These are phyloP conservation scores for Penicillium waksmanii DNA, from an alignment of 495 filamentous ascomycete species.

Conservation along the genomic window DNA sequence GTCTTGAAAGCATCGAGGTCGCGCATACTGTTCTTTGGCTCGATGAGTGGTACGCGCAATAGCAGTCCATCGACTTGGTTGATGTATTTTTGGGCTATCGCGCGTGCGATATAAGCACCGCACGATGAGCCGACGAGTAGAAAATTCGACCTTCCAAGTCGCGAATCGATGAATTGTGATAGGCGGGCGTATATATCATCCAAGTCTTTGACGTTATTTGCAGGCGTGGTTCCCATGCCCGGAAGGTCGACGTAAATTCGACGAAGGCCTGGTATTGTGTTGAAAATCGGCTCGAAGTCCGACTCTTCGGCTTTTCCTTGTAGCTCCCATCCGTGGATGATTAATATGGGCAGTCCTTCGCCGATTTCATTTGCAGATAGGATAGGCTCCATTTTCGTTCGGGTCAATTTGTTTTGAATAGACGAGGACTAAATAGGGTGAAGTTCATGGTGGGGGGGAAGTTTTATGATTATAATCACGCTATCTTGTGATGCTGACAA, in stretches of 20 bases:
- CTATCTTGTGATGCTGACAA: too few species aligned
- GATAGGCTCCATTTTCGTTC: too few species aligned
- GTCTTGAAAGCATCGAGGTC: conserved; percentile 34
- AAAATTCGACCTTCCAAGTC: conserved; percentile 30
- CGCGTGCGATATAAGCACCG: conserved; percentile 35
- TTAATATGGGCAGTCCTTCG: conserved; percentile 32
- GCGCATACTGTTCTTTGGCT: conserved; percentile 30
- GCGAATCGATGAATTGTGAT: conserved; percentile 34
- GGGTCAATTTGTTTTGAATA: too few species aligned
- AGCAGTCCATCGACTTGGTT: conserved; percentile 34
- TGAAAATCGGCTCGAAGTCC: conserved; percentile 39
- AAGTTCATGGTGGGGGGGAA: too few species aligned
- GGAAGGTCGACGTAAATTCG: conserved; percentile 39
- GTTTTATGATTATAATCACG: too few species aligned
- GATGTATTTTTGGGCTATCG: conserved; percentile 33
- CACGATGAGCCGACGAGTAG: conserved; percentile 34
- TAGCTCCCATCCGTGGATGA: conserved; percentile 38
- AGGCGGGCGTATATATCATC: conserved; percentile 35
- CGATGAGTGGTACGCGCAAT: conserved; percentile 36
- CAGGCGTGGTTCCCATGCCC: conserved; percentile 36
- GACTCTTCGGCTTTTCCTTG: conserved; percentile 29
- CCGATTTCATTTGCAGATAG: conserved; percentile 23
- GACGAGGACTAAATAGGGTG: too few species aligned
- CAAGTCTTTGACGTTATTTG: conserved; percentile 31
- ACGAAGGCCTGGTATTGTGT: conserved; percentile 27